A percentile compares a stretch with the other conserved stretches of the same genome.
Conservation (phyloP, 345 rosid species). For the Populus nigra region DNA sequence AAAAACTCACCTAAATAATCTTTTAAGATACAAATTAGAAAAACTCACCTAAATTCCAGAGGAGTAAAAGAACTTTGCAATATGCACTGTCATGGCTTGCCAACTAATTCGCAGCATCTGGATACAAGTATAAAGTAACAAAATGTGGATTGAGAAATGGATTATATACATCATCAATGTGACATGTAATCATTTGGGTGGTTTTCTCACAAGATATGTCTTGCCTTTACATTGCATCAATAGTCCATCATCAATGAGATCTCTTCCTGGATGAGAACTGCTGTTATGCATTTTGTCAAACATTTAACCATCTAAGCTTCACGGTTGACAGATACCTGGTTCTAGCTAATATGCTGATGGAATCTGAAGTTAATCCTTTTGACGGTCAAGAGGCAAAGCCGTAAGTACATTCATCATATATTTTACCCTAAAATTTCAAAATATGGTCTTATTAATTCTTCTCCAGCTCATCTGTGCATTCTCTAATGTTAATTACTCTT, state of each 20-base stretch:
- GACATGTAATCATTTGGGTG: not conserved
- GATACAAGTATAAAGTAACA: not conserved
- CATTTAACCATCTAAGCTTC: not conserved
- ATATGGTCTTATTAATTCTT: not conserved
- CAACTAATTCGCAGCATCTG: not conserved
- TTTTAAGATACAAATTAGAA: not conserved
- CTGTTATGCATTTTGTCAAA: not conserved
- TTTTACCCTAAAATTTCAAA: not conserved
- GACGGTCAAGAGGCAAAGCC: conserved; percentile 99
- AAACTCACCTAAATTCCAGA: not conserved
- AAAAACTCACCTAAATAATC: not conserved
- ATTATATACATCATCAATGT: not conserved
- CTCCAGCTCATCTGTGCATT: not conserved
- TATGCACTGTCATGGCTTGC: not conserved
- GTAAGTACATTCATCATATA: conserved; percentile 48
- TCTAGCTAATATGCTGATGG: conserved; percentile 99
- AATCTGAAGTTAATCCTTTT: conserved; percentile 98
- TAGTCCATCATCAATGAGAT: not conserved
- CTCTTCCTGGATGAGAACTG: not conserved
- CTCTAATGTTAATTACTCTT: conserved; percentile 16
- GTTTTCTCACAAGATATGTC: not conserved
- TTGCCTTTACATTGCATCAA: not conserved
- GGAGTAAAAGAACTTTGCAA: not conserved
- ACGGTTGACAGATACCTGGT: conserved; percentile 76
- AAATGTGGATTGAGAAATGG: not conserved